These are phyloP conservation scores for Petunia secreta DNA, from an alignment of 257 asterid genomes.

Conservation along the genomic window DNA sequence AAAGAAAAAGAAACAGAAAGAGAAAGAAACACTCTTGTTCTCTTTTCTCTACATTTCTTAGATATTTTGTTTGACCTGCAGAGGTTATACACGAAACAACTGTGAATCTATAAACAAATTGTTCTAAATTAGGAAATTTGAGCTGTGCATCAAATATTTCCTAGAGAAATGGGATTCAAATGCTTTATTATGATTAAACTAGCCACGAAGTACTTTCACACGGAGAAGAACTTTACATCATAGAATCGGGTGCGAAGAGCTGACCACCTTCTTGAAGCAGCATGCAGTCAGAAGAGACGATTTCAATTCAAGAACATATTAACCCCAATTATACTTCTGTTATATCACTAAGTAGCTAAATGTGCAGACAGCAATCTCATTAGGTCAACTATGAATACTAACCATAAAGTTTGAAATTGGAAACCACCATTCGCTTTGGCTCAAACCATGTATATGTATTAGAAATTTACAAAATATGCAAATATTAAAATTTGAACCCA, in stretches of 20 bases:
- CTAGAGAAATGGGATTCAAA: slow-evolving; percentile 49
- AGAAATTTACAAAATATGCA: too few species aligned
- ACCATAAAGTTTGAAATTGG: not conserved
- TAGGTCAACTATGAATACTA: not conserved
- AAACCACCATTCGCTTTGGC: not conserved
- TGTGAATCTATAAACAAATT: not conserved
- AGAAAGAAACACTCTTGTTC: not conserved
- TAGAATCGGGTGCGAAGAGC: not conserved
- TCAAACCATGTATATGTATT: too few species aligned
- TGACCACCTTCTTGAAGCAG: slow-evolving; percentile 21
- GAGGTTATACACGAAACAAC: not conserved
- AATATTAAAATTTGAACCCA: too few species aligned
- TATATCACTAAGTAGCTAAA: not conserved
- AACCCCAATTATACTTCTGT: not conserved
- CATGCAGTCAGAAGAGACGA: not conserved
- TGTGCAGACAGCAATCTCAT: not conserved
- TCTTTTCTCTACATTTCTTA: not conserved
- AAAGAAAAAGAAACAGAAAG: not conserved
- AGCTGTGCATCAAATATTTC: slow-evolving; percentile 46
- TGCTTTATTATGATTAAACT: not conserved
- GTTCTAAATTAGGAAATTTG: not conserved
- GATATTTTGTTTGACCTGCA: too few species aligned
- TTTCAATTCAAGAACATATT: not conserved
- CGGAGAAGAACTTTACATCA: not conserved
- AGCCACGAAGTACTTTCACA: not conserved